Conservation (phyloP, 768 basidiomycete genomes). For the Lepiota brunneoincarnata region DNA sequence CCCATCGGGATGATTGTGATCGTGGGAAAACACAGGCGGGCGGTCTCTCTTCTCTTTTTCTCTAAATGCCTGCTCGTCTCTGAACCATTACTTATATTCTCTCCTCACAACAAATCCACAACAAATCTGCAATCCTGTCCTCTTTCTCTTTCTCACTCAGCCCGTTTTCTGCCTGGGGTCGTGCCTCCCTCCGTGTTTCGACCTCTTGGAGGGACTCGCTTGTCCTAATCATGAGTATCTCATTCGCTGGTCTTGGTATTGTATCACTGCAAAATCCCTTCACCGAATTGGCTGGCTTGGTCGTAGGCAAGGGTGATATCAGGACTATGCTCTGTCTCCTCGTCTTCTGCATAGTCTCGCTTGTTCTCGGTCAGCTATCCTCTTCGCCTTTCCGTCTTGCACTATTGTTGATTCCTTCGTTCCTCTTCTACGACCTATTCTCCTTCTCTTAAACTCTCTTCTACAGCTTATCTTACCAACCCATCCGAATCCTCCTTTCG, state of each 20-base stretch:
- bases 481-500: slow-evolving; percentile 93
- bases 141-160: slow-evolving; percentile 21
- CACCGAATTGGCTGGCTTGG: slow-evolving; percentile 44
- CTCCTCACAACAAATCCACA: too few relatives aligned
- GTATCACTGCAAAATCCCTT: slow-evolving; percentile 57
- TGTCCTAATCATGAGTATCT: slow-evolving; percentile 62
- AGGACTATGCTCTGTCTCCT: slow-evolving; percentile 69
- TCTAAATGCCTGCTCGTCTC: slow-evolving; percentile 14
- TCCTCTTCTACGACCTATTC: slow-evolving; percentile 10
- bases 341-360: slow-evolving; percentile 63
- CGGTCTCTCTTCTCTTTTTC: not conserved
- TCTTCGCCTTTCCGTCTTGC: slow-evolving; percentile 12
- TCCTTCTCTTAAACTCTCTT: slow-evolving; percentile 13
- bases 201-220: slow-evolving; percentile 43
- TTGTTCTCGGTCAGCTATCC: slow-evolving; percentile 63
- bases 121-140: slow-evolving; percentile 45
- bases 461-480: slow-evolving; percentile 89
- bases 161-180: slow-evolving; percentile 33
- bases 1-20: slow-evolving; percentile 8
- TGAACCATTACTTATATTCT: too few relatives aligned
- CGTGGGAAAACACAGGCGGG: slow-evolving; percentile 10
- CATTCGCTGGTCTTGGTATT: slow-evolving; percentile 58
- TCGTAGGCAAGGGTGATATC: slow-evolving; percentile 60
- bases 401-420: slow-evolving; percentile 14
- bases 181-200: slow-evolving; percentile 28